Evolutionary conservation across 2,329 filamentous ascomycete species (phyloP), one percentile per base, ranked within the genome.

Genomic region (Magnaporthiopsis incrustans): DNA sequence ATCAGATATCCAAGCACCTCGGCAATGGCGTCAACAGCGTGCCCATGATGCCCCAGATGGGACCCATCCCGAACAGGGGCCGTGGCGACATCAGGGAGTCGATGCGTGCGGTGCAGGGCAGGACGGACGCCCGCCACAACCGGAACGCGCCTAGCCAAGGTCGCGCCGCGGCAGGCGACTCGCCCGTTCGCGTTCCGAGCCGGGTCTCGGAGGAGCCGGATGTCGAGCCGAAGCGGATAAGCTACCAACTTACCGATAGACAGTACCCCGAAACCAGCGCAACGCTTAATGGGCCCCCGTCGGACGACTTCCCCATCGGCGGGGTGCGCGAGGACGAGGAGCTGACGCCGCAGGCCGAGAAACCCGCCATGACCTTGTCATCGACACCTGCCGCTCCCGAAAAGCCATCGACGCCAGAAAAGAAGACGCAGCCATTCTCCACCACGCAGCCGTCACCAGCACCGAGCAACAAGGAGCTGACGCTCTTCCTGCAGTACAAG

Each of bases 1-100:
- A 98, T 73, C 95, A 99, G 72, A 96, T 99, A 69, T 91, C 92
- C 59, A 98, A 97, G 73, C 92, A 97, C 71, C 81, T 98, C 2
- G 94, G 94, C 14, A 85, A 87, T 22, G 88, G 89, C 56, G 84
- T 90, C 22, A 92, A 88, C 75, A 92, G 91, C 26, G 89, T 98
- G 22, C 92, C 93, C 8, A 90, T 96, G 72, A 85, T 98, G 32
- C 82, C 90, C 33, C 92, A 96, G 72, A 92, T 88, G 66, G 89
- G 89, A 4, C 91, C 91, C 1, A 83, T 94, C 67, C 93, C 93
- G 6, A 97, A 97, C 72, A 84, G 93, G 67, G 92, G 92, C 35
- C 84, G 91, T 66, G 81, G 78, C 50, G 92, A 96, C 74, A 86
- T 89, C 25, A 84, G 91, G 66, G 94, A 97, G 76, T 96, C 92